Evolutionary conservation across 2,329 filamentous ascomycete genomes (phyloP).

Genomic region (Fusarium pilosicola): DNA sequence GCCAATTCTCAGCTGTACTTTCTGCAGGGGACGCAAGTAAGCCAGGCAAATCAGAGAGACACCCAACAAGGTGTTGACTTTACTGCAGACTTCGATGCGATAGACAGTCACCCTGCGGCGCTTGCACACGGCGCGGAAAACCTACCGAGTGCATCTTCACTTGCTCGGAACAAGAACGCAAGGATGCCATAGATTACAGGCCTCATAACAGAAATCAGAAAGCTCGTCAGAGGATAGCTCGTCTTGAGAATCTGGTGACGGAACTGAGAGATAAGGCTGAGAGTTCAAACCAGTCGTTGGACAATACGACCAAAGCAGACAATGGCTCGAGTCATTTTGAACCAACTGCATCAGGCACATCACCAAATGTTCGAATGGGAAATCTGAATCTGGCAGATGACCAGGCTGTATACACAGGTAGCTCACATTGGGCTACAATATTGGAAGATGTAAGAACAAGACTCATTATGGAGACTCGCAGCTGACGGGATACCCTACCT

Average conservation of each 20-base stretch:
- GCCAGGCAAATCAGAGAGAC: neutral
- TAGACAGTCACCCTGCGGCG: constrained; percentile 16
- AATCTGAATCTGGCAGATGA: neutral
- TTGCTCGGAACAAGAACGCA: constrained; percentile 27
- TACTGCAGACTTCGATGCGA: constrained; percentile 18
- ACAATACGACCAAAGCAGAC: neutral
- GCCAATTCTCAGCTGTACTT: constrained; percentile 4
- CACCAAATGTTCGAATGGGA: neutral
- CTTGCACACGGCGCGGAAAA: neutral
- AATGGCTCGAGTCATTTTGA: neutral
- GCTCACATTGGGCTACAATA: constrained; percentile 22
- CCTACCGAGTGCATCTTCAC: constrained; percentile 6
- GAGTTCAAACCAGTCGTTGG: neutral
- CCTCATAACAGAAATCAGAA: constrained; percentile 12
- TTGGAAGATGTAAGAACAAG: constrained; percentile 6
- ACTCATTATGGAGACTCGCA: neutral
- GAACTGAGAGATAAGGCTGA: constrained; percentile 23
- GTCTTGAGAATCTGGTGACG: constrained; percentile 28
- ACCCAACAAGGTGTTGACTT: neutral
- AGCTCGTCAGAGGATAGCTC: constrained; percentile 27
- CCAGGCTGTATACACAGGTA: constrained; percentile 12
- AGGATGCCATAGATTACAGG: constrained; percentile 30
- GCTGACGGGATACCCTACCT: neutral
- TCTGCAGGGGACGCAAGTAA: constrained; percentile 12
- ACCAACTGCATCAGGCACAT: neutral